A percentile compares a stretch with the other conserved stretches of the same genome.
phyloP scores from a whole-genome alignment of 768 basidiomycete species.

The Suillus clintonianus region DNA sequence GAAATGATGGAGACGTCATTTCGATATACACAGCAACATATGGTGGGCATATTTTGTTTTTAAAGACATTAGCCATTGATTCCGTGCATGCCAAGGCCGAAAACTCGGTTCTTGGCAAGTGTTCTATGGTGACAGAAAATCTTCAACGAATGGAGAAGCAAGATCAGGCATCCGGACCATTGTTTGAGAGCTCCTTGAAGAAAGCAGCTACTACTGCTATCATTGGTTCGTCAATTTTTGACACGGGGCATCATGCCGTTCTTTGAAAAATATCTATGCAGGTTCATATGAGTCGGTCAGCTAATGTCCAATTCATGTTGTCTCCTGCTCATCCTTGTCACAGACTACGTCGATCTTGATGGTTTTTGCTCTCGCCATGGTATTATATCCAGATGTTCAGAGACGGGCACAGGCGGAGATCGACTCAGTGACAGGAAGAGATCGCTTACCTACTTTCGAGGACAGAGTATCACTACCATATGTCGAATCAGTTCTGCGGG shows the following conservation, averaged over 20 bases:
- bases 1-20: too few relatives aligned
- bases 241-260: too few relatives aligned
- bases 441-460: conserved; percentile 12
- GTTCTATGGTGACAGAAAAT: conserved; percentile 15
- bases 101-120: neutral
- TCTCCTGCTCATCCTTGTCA: neutral
- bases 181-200: conserved; percentile 13
- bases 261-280: too few relatives aligned
- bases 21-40: too few relatives aligned
- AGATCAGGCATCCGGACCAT: conserved; percentile 5
- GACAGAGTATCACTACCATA: conserved; percentile 16
- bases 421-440: conserved; percentile 19
- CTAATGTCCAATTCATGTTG: neutral
- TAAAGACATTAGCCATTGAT: neutral
- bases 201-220: conserved; percentile 12
- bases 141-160: conserved; percentile 17
- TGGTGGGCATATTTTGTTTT: neutral
- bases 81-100: neutral
- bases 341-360: conserved; percentile 13
- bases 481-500: conserved; percentile 16
- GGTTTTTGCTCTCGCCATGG: conserved; percentile 19
- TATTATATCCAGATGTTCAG: conserved; percentile 16
- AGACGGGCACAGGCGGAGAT: conserved; percentile 20
- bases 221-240: too few relatives aligned
- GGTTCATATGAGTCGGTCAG: conserved; percentile 14